phyloP scores from a whole-genome alignment of 2,329 filamentous ascomycete genomes.

The Colletotrichum cuscutae region DNA sequence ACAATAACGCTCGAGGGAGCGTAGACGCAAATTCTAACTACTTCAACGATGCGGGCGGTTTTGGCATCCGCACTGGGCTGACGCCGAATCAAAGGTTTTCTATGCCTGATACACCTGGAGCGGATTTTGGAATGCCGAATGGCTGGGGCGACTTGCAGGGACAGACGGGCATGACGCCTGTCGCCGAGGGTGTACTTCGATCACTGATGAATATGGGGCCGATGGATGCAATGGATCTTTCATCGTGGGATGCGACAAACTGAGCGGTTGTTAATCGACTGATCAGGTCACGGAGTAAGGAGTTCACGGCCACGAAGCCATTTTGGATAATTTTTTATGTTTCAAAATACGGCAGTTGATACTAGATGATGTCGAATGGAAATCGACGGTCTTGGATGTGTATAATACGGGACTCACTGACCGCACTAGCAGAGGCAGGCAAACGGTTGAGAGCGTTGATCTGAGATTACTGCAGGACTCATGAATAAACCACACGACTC shows the following conservation, averaged over 20 bases:
- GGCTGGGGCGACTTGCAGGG: constrained; percentile 56
- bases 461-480: background rate
- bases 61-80: constrained; percentile 48
- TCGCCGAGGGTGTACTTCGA: constrained; percentile 66
- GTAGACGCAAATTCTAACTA: constrained; percentile 51
- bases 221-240: constrained; percentile 70
- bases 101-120: constrained; percentile 49
- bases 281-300: background rate
- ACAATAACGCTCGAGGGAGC: constrained; percentile 48
- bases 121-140: constrained; percentile 54
- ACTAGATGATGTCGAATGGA: background rate
- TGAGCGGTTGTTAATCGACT: background rate
- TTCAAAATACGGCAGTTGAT: background rate
- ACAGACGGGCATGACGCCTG: constrained; percentile 62
- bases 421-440: background rate
- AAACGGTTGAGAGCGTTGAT: background rate
- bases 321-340: background rate
- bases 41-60: constrained; percentile 52
- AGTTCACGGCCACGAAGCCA: background rate
- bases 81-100: constrained; percentile 47
- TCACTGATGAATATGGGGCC: constrained; percentile 68
- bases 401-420: background rate
- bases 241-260: constrained; percentile 55
- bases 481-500: background rate
- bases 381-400: background rate